phyloP scores from a whole-genome alignment of 75 land plant species.

The Selaginella tamariscina region DNA sequence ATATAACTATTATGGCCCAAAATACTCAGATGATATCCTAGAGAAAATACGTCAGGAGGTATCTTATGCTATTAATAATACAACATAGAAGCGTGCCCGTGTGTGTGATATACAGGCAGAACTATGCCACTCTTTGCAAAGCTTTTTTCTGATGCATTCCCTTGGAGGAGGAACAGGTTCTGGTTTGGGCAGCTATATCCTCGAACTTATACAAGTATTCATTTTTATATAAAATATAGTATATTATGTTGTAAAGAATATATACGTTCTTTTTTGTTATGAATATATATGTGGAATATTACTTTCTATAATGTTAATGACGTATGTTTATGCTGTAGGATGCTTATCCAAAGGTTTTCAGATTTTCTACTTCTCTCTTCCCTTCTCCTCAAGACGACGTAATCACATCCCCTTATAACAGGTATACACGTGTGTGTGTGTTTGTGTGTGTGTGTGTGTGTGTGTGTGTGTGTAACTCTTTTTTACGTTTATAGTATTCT shows the following conservation, averaged over 20 bases:
- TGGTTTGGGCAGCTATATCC: conserved; percentile 33
- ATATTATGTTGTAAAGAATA: no score
- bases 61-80: not conserved
- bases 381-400: conserved; percentile 33
- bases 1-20: conserved; percentile 28
- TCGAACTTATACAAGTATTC: conserved; percentile 30
- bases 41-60: conserved; percentile 31
- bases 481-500: conserved; percentile 19
- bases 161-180: conserved; percentile 37
- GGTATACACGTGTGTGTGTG: conserved; percentile 17
- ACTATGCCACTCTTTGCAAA: conserved; percentile 28
- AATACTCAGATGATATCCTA: conserved; percentile 25
- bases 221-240: no score
- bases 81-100: not conserved
- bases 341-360: conserved; percentile 25
- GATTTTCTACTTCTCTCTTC: conserved; percentile 23
- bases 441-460: conserved; percentile 6
- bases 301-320: not conserved
- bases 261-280: no score
- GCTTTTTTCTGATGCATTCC: conserved; percentile 30
- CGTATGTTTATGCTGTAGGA: conserved; percentile 16
- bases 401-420: conserved; percentile 34
- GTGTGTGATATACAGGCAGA: conserved; percentile 20
- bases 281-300: no score
- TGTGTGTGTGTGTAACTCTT: not conserved